Percentiles rank a stretch among this genome's conserved stretches.
These are phyloP conservation scores for Boletus tomentosulus DNA, from an alignment of 768 basidiomycete genomes.

Conservation along the genomic window DNA sequence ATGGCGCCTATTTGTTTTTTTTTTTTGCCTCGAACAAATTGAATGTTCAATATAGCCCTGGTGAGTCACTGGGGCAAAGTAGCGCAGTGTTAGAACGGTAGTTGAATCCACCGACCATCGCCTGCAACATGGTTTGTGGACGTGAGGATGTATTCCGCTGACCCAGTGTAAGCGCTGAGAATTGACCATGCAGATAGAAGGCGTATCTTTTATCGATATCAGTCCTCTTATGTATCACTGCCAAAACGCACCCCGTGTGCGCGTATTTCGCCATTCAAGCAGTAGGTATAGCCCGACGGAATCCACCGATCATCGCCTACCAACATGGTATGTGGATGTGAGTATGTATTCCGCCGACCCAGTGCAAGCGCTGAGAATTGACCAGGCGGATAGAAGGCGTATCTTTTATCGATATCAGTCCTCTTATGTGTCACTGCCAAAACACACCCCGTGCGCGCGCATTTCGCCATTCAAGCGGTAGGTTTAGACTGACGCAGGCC, in stretches of 20 bases:
- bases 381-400: not conserved
- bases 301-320: too few species aligned
- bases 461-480: not conserved
- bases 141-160: too few species aligned
- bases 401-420: not conserved
- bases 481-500: too few species aligned
- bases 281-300: too few species aligned
- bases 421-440: not conserved
- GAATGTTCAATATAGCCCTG: not conserved
- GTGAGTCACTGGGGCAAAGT: not conserved
- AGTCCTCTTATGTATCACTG: not conserved
- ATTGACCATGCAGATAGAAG: not conserved
- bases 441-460: not conserved
- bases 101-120: not conserved
- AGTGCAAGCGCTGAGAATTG: too few species aligned
- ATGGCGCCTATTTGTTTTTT: not conserved
- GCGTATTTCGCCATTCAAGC: not conserved
- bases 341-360: too few species aligned
- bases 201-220: not conserved
- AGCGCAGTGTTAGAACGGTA: not conserved
- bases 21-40: not conserved
- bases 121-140: too few species aligned
- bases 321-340: too few species aligned
- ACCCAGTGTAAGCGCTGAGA: too few species aligned
- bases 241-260: not conserved